Conservation (phyloP, 2,329 filamentous ascomycete genomes). For the Epichloe hybrida region DNA sequence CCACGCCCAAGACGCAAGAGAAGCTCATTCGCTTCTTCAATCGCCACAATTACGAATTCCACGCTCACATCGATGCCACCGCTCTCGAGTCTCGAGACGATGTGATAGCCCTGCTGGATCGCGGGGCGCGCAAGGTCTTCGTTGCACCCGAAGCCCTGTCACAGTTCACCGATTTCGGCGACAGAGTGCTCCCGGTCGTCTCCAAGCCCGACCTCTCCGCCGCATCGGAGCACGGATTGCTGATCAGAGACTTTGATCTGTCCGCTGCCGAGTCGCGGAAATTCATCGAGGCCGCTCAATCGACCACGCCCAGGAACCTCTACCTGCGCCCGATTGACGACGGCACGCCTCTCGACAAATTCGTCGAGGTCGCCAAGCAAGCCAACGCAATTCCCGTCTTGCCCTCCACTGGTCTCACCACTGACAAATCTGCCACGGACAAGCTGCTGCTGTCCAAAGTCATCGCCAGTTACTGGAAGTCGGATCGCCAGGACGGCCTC, state of each 20-base stretch:
- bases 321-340: slow-evolving; percentile 38
- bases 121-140: slow-evolving; percentile 75
- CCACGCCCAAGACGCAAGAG: slow-evolving; percentile 32
- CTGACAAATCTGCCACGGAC: slow-evolving; percentile 46
- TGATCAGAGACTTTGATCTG: slow-evolving; percentile 39
- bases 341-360: slow-evolving; percentile 29
- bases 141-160: slow-evolving; percentile 57
- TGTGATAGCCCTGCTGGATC: slow-evolving; percentile 67
- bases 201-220: slow-evolving; percentile 31
- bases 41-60: slow-evolving; percentile 36
- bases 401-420: slow-evolving; percentile 55
- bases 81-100: slow-evolving; percentile 55
- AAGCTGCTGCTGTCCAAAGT: slow-evolving; percentile 51
- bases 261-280: slow-evolving; percentile 24
- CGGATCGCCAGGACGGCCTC: slow-evolving; percentile 71
- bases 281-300: slow-evolving; percentile 31
- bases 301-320: slow-evolving; percentile 31
- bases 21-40: slow-evolving; percentile 34
- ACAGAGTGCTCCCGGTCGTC: slow-evolving; percentile 40
- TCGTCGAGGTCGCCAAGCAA: slow-evolving; percentile 35
- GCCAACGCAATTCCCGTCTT: slow-evolving; percentile 57
- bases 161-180: slow-evolving; percentile 40
- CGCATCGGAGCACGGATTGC: slow-evolving; percentile 34
- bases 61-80: slow-evolving; percentile 66
- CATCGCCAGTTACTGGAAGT: slow-evolving; percentile 61